Evolutionary conservation across 306 rosid genomes (phyloP).

Genomic region (Elaeagnus macrophylla): DNA sequence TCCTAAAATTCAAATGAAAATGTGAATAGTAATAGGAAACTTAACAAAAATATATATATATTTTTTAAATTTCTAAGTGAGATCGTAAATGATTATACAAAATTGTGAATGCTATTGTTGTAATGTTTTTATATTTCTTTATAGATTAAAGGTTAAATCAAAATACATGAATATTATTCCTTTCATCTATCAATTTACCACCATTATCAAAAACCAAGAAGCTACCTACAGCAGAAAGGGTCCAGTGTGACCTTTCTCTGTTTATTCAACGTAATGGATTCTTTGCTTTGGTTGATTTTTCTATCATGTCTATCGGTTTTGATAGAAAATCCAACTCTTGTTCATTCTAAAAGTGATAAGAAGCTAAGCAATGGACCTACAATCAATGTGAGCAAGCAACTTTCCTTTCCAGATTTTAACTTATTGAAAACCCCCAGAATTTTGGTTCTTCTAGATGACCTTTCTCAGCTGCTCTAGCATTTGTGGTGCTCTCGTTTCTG

Average conservation of each 20-base stretch:
- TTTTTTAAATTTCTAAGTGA: too few relatives aligned
- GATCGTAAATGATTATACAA: too few relatives aligned
- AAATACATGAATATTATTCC: too few relatives aligned
- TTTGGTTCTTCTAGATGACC: slow-evolving; percentile 19
- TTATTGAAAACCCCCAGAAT: slow-evolving; percentile 33
- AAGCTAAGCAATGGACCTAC: slow-evolving; percentile 19
- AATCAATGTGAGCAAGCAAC: slow-evolving; percentile 46
- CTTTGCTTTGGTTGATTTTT: slow-evolving; percentile 16
- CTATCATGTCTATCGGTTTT: slow-evolving; percentile 13
- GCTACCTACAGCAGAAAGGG: neutral
- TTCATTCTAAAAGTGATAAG: slow-evolving; percentile 29
- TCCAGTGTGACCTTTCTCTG: neutral
- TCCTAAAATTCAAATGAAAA: too few relatives aligned
- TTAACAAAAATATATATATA: too few relatives aligned
- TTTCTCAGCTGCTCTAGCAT: slow-evolving; percentile 9
- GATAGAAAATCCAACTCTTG: slow-evolving; percentile 3
- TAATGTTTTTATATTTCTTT: too few relatives aligned
- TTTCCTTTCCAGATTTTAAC: slow-evolving; percentile 49
- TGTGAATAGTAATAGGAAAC: too few relatives aligned
- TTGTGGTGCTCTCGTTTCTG: slow-evolving; percentile 19
- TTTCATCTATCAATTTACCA: neutral
- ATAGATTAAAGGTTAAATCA: too few relatives aligned
- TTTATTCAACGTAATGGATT: slow-evolving; percentile 24
- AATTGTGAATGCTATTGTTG: too few relatives aligned
- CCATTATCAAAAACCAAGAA: neutral